These are phyloP conservation scores for Penicillium pancosmium DNA, from an alignment of 495 filamentous ascomycete genomes.

Conservation along the genomic window DNA sequence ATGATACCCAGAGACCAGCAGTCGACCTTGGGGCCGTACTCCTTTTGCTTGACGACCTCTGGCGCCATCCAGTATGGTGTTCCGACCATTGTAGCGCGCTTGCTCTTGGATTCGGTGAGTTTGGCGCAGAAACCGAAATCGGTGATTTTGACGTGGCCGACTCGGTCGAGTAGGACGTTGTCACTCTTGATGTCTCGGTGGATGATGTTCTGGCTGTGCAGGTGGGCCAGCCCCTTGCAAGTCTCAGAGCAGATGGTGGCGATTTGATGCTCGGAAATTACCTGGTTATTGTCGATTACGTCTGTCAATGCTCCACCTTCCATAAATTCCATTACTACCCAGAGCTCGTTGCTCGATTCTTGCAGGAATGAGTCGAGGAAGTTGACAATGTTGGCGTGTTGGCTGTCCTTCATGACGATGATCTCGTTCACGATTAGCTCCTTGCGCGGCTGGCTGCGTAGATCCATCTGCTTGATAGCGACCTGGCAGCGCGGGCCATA, in stretches of 20 bases:
- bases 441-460: conserved; percentile 95
- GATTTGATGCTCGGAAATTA: conserved; percentile 93
- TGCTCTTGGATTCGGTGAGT: conserved; percentile 93
- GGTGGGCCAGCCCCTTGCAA: conserved; percentile 89
- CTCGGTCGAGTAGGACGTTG: conserved; percentile 91
- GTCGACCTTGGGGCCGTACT: conserved; percentile 97
- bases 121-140: conserved; percentile 99
- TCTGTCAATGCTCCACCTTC: conserved; percentile 96
- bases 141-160: conserved; percentile 97
- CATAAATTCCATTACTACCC: conserved; percentile 99
- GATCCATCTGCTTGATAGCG: conserved; percentile 99
- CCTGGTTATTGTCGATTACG: conserved; percentile 94
- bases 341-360: conserved; percentile 88
- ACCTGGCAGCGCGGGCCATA: conserved; percentile 79
- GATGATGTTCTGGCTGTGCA: conserved; percentile 95
- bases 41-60: conserved; percentile 98
- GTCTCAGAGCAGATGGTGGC: conserved; percentile 98
- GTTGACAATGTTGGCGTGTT: conserved; percentile 98
- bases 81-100: conserved; percentile 98
- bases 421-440: conserved; percentile 99
- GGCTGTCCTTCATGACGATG: conserved; percentile 99
- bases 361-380: conserved; percentile 96
- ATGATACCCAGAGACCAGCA: conserved; percentile 99
- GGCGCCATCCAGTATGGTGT: conserved; percentile 99
- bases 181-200: conserved; percentile 99